Percentiles rank a stretch among this genome's conserved stretches.
Conservation (phyloP, 1,139 yeast species). For the Waltiozyma solani region DNA sequence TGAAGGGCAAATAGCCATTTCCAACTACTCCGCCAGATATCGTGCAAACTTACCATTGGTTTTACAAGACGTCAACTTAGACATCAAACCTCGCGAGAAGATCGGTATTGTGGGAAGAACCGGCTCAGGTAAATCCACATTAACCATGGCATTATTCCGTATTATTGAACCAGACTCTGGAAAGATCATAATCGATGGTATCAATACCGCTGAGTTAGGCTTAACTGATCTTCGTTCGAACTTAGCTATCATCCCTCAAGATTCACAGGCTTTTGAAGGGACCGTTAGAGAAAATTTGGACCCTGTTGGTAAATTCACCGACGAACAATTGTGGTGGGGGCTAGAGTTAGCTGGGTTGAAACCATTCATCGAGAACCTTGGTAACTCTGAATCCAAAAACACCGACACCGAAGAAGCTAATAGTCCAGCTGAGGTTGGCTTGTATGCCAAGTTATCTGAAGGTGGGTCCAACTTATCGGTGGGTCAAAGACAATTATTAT, state of each 20-base stretch:
- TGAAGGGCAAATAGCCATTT: slow-evolving; percentile 44
- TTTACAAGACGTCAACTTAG: slow-evolving; percentile 39
- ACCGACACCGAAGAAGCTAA: slow-evolving; percentile 24
- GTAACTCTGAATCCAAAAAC: slow-evolving; percentile 2
- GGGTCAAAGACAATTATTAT: slow-evolving; percentile 71
- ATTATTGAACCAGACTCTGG: slow-evolving; percentile 59
- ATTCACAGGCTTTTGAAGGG: slow-evolving; percentile 58
- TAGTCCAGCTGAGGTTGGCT: slow-evolving; percentile 13
- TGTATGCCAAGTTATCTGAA: slow-evolving; percentile 37
- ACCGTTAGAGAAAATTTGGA: slow-evolving; percentile 51
- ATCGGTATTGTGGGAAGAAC: slow-evolving; percentile 81
- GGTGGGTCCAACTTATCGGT: slow-evolving; percentile 68
- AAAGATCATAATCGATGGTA: slow-evolving; percentile 36
- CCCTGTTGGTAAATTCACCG: slow-evolving; percentile 41
- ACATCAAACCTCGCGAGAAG: slow-evolving; percentile 51
- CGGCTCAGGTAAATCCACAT: slow-evolving; percentile 76
- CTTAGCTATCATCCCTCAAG: slow-evolving; percentile 60
- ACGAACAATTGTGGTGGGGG: slow-evolving; percentile 45
- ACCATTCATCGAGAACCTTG: slow-evolving; percentile 27
- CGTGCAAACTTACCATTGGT: slow-evolving; percentile 51
- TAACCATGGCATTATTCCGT: slow-evolving; percentile 65
- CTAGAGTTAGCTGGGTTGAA: slow-evolving; percentile 43
- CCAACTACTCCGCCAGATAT: slow-evolving; percentile 55
- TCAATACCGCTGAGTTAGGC: slow-evolving; percentile 36
- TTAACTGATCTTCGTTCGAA: slow-evolving; percentile 42